Evolutionary conservation across 106 monocot species (phyloP), one percentile per base, ranked within the genome.

Genomic region (Allium fistulosum): DNA sequence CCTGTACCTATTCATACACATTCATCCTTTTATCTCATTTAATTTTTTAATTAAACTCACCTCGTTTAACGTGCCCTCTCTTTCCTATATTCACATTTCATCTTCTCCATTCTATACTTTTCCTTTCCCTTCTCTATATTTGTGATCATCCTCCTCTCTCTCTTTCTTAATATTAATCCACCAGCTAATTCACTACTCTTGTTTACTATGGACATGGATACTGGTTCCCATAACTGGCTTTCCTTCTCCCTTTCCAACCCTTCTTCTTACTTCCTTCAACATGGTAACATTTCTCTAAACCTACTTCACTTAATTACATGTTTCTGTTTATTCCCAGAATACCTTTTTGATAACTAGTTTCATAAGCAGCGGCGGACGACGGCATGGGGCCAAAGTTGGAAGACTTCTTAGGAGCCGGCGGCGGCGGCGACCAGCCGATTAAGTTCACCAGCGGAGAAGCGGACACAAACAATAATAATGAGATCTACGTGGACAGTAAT

Each of bases 371-470:
- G 1, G 45, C 56, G 22, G 64, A 64, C 11, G 82, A 71, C 28
- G 80, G 60, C 46, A 62, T 75, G 51, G 69, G 64, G 48, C 88
- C 88, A 12, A 84, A 81, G 75, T 71, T 85, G 51, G 83, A 78
- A 51, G 83, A 79, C 69, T 78, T 88, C 49, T 61, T 82, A 17
- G 80, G 83, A 7, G 71, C 74, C 3, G 51, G 48, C 50, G 28
- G 69, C 50, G 28, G 69, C 17, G 60, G 15, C 18, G 17, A 7
- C 65, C n/a, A 49, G 46, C n/a, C 37, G 37, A 5, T 37, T 2
- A 37, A 37, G 37, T 37, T 37, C 37, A 37, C 37, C 37, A 1
- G 37, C 37, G 37, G 37, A 4, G 37, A 37, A 37, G 37, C 37
- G 37, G 37, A 37, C 37, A 5, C 37, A 37, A 37, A 37, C 37